Conservation (phyloP, 129 eudicot species). For the Artemisia tridentata region DNA sequence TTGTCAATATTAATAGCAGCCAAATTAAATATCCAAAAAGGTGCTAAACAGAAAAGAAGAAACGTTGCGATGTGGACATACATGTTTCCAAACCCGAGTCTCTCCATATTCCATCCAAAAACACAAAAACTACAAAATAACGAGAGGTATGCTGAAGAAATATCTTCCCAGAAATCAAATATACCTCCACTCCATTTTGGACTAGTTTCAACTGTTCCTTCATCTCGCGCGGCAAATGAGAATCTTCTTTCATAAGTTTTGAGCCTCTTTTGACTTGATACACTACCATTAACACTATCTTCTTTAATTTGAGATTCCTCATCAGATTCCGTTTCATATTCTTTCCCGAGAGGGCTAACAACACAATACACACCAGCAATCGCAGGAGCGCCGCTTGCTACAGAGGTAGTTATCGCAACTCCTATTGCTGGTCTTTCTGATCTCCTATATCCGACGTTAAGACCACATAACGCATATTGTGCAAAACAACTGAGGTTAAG, state of each 20-base stretch:
- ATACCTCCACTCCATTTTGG: slow-evolving; percentile 90
- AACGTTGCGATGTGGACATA: slow-evolving; percentile 93
- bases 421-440: slow-evolving; percentile 81
- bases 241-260: slow-evolving; percentile 59
- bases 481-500: slow-evolving; percentile 88
- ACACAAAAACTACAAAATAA: slow-evolving; percentile 85
- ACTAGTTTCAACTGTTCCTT: slow-evolving; percentile 37
- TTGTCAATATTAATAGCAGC: slow-evolving; percentile 85
- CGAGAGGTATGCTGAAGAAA: slow-evolving; percentile 83
- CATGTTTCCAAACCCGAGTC: slow-evolving; percentile 96
- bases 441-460: slow-evolving; percentile 77
- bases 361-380: slow-evolving; percentile 77
- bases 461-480: slow-evolving; percentile 81
- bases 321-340: slow-evolving; percentile 51
- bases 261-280: slow-evolving; percentile 34
- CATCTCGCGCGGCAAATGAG: slow-evolving; percentile 67
- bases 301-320: slow-evolving; percentile 70
- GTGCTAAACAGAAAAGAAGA: slow-evolving; percentile 82
- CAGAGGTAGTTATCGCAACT: slow-evolving; percentile 67
- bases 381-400: slow-evolving; percentile 93
- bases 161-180: slow-evolving; percentile 90
- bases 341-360: slow-evolving; percentile 89
- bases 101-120: slow-evolving; percentile 98
- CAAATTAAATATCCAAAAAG: slow-evolving; percentile 83
- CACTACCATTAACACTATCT: slow-evolving; percentile 28